Base-by-base conservation (phyloP, 345 rosid genomes). In the Gynandropsis gynandra region DNA sequence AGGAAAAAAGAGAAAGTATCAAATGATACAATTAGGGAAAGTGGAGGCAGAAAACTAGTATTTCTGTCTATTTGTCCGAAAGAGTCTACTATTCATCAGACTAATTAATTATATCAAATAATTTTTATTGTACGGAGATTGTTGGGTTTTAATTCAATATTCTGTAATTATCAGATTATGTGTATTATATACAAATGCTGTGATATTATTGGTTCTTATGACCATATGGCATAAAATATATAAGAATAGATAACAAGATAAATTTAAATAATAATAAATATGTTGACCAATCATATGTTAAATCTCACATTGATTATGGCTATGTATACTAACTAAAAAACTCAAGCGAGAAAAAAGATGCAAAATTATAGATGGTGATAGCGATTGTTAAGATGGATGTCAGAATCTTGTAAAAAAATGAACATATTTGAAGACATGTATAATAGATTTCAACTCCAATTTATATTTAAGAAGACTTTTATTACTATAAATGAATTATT, bases 11-110 rank as follows among this genome's bases (percentile, higher is more conserved):
- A 56, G 58, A 57, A 57, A 64, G 54, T 44, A 58, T 50, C 49
- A 51, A 44, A 65, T 65, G 64, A 58, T 50, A 64, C 59, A 58
- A 51, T 58, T 65, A 58, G 54, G 69, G 69, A 58, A 65, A 58
- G 64, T 45, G 38, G 45, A 52, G 38, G 47, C 32, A 35, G 9
- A 50, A 49, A 49, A 64, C 34, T 42, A 34, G 61, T 51, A 46
- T 40, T 33, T 45, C 57, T 63, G 53, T 51, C 15, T n/a, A 13
- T 42, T n/a, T 56, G 57, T 50, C 53, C 9, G 35, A 56, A 57
- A 51, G 50, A 44, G 52, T 51, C 58, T 56, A 58, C 58, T 36
- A 31, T 50, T 39, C 31, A 37, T 43, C 38, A 10, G 24, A 56
- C 11, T 17, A 13, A 56, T 36, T 42, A 35, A 13, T 58, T 58